These are phyloP conservation scores for Lipomyces mesembrius DNA, from an alignment of 805 yeast species.

Conservation along the genomic window DNA sequence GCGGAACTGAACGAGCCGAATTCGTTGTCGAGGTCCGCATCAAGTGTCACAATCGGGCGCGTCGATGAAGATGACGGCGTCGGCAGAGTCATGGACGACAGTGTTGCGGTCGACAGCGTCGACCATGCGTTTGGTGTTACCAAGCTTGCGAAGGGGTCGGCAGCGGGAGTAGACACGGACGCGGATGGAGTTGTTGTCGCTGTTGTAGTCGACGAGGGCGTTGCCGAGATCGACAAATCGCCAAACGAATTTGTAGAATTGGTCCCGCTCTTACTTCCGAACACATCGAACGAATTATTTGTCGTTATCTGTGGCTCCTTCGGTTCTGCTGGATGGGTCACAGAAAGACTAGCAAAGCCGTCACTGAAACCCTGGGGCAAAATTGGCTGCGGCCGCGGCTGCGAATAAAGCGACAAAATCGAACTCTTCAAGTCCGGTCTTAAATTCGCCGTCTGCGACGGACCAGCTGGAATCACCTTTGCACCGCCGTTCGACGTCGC, in stretches of 20 bases:
- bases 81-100: background rate
- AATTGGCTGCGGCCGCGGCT: slow-evolving; percentile 56
- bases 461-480: slow-evolving; percentile 16
- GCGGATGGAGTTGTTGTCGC: background rate
- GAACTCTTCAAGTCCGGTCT: slow-evolving; percentile 92
- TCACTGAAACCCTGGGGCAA: slow-evolving; percentile 27
- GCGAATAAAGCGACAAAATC: slow-evolving; percentile 78
- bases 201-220: background rate
- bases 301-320: slow-evolving; percentile 11
- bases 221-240: slow-evolving; percentile 22
- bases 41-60: slow-evolving; percentile 21
- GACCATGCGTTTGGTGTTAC: slow-evolving; percentile 28
- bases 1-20: slow-evolving; percentile 22
- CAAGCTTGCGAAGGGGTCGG: slow-evolving; percentile 2
- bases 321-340: slow-evolving; percentile 16
- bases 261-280: slow-evolving; percentile 7
- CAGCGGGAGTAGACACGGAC: background rate
- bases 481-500: slow-evolving; percentile 29
- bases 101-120: slow-evolving; percentile 14
- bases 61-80: slow-evolving; percentile 5
- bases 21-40: slow-evolving; percentile 28
- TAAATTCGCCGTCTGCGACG: slow-evolving; percentile 40
- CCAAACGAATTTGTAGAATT: slow-evolving; percentile 30
- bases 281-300: slow-evolving; percentile 3
- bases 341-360: slow-evolving; percentile 15